phyloP scores from a whole-genome alignment of 352 stramenopile species.

The Pythium aquatile region DNA sequence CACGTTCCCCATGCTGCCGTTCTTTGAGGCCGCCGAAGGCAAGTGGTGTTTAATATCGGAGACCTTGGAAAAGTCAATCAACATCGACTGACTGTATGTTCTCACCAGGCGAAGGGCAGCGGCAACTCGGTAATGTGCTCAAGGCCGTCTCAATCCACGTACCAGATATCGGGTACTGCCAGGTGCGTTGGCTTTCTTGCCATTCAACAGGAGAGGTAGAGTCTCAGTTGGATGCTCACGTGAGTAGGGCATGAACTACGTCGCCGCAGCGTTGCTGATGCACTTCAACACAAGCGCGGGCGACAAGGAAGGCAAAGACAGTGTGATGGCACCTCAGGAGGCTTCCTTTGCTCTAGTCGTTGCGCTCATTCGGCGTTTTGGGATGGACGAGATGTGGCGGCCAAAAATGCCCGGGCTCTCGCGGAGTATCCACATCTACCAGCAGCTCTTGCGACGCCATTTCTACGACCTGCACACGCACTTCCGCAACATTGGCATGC shows the following conservation, averaged over 20 bases:
- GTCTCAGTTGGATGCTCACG: background rate
- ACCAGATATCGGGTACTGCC: slow-evolving; percentile 71
- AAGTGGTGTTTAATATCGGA: background rate
- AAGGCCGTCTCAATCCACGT: slow-evolving; percentile 56
- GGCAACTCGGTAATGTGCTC: slow-evolving; percentile 68
- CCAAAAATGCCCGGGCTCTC: slow-evolving; percentile 78
- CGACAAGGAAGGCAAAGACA: background rate
- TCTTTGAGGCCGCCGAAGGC: slow-evolving; percentile 47
- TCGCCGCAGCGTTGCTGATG: slow-evolving; percentile 59
- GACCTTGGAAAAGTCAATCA: background rate
- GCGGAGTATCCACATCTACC: slow-evolving; percentile 72
- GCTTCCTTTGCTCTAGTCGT: slow-evolving; percentile 60
- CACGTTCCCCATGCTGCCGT: slow-evolving; percentile 58
- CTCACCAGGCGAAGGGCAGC: slow-evolving; percentile 42
- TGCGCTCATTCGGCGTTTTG: slow-evolving; percentile 48
- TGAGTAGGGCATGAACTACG: slow-evolving; percentile 82
- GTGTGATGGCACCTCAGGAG: slow-evolving; percentile 36
- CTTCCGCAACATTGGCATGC: slow-evolving; percentile 76
- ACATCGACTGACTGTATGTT: background rate
- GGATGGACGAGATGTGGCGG: slow-evolving; percentile 69
- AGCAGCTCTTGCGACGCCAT: slow-evolving; percentile 64
- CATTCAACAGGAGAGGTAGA: background rate
- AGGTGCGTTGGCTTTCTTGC: slow-evolving; percentile 35
- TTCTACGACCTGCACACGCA: slow-evolving; percentile 68
- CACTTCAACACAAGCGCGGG: slow-evolving; percentile 34